These are phyloP conservation scores for Dactylellina cionopaga DNA, from an alignment of 2,329 filamentous ascomycete species.

Conservation along the genomic window DNA sequence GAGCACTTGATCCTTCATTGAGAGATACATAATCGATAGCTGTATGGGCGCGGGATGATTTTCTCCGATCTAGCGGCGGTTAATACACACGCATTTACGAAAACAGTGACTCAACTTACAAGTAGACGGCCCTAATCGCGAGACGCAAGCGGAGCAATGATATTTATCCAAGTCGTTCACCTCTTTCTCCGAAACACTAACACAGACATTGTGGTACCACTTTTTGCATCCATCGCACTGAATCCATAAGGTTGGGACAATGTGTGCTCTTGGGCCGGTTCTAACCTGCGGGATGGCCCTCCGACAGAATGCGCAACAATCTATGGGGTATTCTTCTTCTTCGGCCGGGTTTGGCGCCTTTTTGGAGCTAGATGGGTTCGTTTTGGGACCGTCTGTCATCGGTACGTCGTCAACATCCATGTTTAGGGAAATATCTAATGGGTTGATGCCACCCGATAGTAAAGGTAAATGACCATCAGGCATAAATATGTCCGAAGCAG, in stretches of 20 bases:
- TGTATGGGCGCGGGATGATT: slow-evolving; percentile 72
- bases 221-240: slow-evolving; percentile 74
- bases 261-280: slow-evolving; percentile 35
- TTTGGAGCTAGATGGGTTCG: slow-evolving; percentile 10
- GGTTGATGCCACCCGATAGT: slow-evolving; percentile 44
- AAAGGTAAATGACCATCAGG: slow-evolving; percentile 23
- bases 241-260: slow-evolving; percentile 65
- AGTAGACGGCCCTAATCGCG: slow-evolving; percentile 71
- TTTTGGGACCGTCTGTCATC: slow-evolving; percentile 29
- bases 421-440: slow-evolving; percentile 47
- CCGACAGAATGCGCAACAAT: slow-evolving; percentile 41
- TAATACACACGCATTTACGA: slow-evolving; percentile 59
- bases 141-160: slow-evolving; percentile 71
- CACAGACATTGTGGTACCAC: slow-evolving; percentile 76
- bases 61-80: slow-evolving; percentile 63
- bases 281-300: slow-evolving; percentile 40
- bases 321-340: slow-evolving; percentile 34
- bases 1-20: slow-evolving; percentile 67
- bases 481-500: slow-evolving; percentile 12
- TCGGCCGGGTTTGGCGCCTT: slow-evolving; percentile 10
- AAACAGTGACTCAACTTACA: slow-evolving; percentile 61
- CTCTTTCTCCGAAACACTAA: slow-evolving; percentile 72
- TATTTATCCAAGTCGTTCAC: slow-evolving; percentile 75
- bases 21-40: slow-evolving; percentile 75
- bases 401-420: slow-evolving; percentile 42